Evolutionary conservation across 345 rosid genomes (phyloP), one percentile per base, ranked within the genome.

Genomic region (Viola odorata): DNA sequence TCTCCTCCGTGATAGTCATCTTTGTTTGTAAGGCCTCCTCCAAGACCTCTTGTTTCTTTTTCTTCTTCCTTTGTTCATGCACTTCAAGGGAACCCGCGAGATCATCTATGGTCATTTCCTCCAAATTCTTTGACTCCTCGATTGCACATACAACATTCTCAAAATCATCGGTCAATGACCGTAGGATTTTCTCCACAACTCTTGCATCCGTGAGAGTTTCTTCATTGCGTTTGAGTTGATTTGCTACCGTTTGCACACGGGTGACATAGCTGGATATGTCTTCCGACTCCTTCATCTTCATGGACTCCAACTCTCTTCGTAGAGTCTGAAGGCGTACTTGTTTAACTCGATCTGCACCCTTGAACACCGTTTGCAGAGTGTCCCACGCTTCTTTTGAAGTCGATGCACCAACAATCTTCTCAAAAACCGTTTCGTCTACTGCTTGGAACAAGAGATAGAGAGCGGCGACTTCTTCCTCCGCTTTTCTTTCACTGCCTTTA

Each of bases 101-200:
- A 53, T 37, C 53, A 4, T 47, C 55, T 6, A 45, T 53, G 0
- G 39, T 56, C 12, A 65, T 3, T 23, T 7, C 13, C 12, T 1
- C 41, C 6, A 63, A 51, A 15, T 65, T 55, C 45, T 55, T 65
- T 37, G 55, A 56, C 61, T 42, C 63, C 23, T 60, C 52, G 4
- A 63, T 63, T 3, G 38, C 48, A 15, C 57, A 62, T 10, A 53
- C 58, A 40, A 63, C 66, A 63, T 63, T 63, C 50, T 63, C 60
- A 41, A 64, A 64, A 53, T 39, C 54, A 8, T 64, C 60, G 0
- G 53, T 54, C 15, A 64, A 55, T 4, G 60, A 64, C 7, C 51
- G 0, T 42, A 58, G 1, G 8, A 59, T 45, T 32, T 59, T 59
- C 41, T 59, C 63, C 16, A 59, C 23, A 10, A 59, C 52, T 32